Conservation (phyloP, 2,329 filamentous ascomycete genomes). For the Mycogone perniciosa region DNA sequence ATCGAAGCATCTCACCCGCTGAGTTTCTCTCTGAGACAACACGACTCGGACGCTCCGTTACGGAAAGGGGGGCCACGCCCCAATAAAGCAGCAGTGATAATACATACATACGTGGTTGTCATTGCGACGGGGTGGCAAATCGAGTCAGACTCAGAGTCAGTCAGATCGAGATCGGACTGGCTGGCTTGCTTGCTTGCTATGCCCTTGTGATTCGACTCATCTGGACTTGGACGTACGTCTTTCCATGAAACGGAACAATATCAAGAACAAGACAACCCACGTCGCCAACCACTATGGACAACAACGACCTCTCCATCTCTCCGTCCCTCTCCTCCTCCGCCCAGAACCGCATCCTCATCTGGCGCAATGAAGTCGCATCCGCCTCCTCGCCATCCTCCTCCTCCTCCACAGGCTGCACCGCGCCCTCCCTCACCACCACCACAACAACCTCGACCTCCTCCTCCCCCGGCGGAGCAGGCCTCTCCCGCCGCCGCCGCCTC, state of each 20-base stretch:
- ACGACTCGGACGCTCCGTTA: no score
- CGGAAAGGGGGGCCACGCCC: no score
- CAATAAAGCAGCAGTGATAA: no score
- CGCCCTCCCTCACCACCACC: slow-evolving; percentile 25
- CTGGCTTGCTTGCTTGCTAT: no score
- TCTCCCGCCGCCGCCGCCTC: slow-evolving; percentile 20
- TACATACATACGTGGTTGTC: no score
- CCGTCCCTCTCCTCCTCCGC: slow-evolving; percentile 28
- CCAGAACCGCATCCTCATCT: slow-evolving; percentile 40
- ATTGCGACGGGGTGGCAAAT: no score
- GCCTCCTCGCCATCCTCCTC: slow-evolving; percentile 22
- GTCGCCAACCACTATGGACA: neutral
- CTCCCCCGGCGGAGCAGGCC: slow-evolving; percentile 20
- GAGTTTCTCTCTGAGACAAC: no score
- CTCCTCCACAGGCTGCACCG: slow-evolving; percentile 27
- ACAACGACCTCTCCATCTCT: slow-evolving; percentile 4
- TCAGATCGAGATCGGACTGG: no score
- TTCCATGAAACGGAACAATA: neutral
- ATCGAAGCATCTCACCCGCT: no score
- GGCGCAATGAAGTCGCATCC: slow-evolving; percentile 43
- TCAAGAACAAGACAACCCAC: neutral
- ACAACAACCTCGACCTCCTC: slow-evolving; percentile 27
- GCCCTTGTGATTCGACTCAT: no score
- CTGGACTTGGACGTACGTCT: no score
- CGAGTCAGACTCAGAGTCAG: no score